phyloP scores from a whole-genome alignment of 345 rosid genomes.

The Ailanthus altissimus region DNA sequence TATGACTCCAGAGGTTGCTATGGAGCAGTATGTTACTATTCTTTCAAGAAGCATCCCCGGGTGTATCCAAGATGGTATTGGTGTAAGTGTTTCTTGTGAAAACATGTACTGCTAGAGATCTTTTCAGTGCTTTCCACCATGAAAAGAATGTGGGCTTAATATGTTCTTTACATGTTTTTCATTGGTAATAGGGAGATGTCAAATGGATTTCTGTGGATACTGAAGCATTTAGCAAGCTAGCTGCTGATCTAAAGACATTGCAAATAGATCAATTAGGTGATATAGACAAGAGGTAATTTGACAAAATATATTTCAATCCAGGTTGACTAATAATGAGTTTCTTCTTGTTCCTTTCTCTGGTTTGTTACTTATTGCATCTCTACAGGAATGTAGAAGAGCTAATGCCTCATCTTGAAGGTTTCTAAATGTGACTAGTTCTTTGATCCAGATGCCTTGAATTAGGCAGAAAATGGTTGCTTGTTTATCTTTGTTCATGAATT shows the following conservation, averaged over 20 bases:
- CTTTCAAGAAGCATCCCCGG: constrained; percentile 40
- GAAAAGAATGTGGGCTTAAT: constrained; percentile 3
- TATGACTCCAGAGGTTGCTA: constrained; percentile 50
- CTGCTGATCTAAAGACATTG: constrained; percentile 19
- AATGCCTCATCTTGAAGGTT: constrained; percentile 11
- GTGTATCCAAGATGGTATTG: constrained; percentile 26
- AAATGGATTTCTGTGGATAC: constrained; percentile 14
- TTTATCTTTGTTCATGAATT: neutral
- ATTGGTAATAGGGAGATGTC: constrained; percentile 22
- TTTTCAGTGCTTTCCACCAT: neutral
- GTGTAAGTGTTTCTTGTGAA: constrained; percentile 26
- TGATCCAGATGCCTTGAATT: constrained; percentile 13
- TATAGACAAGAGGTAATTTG: constrained; percentile 30
- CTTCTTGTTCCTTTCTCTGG: neutral
- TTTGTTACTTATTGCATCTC: constrained; percentile 1
- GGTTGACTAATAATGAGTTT: neutral
- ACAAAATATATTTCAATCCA: neutral
- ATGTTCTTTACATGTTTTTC: constrained; percentile 3
- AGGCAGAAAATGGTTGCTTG: constrained; percentile 10
- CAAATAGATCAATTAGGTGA: neutral
- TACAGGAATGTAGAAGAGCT: constrained; percentile 22
- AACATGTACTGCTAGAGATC: neutral
- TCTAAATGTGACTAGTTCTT: constrained; percentile 14
- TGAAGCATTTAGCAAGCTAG: constrained; percentile 15
- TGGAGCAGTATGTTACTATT: constrained; percentile 50